Evolutionary conservation across 2,329 filamentous ascomycete genomes (phyloP).

Genomic region (Pseudogymnoascus sp.): DNA sequence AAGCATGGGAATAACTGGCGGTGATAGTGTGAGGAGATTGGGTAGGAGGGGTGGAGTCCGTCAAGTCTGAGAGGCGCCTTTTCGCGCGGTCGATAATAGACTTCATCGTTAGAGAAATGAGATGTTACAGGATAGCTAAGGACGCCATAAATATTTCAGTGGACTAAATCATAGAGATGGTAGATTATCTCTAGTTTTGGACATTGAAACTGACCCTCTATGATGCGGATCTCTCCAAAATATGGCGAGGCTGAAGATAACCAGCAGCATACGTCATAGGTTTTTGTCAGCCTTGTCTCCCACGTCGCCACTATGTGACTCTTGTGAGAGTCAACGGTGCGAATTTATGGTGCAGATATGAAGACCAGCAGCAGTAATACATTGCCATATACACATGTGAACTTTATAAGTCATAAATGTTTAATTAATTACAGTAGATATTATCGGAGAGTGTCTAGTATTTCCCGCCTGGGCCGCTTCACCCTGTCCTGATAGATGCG

Average conservation of each 20-base stretch:
- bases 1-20: constrained; percentile 15
- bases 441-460: not conserved
- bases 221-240: not conserved
- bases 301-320: not conserved
- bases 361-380: not conserved
- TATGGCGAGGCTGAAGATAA: not conserved
- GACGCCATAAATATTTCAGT: not conserved
- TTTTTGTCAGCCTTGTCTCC: not conserved
- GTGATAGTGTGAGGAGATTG: not conserved
- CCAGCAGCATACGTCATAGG: not conserved
- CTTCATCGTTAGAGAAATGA: constrained; percentile 26
- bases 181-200: not conserved
- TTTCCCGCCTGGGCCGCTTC: not conserved
- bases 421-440: constrained; percentile 7
- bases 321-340: not conserved
- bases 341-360: not conserved
- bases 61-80: constrained; percentile 23
- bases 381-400: not conserved
- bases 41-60: constrained; percentile 12
- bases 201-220: not conserved
- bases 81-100: constrained; percentile 33
- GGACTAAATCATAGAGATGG: not conserved
- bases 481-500: not conserved
- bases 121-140: not conserved
- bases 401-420: not conserved